Conservation (phyloP, 75 land plant genomes). For the Ceratopteris richardii region DNA sequence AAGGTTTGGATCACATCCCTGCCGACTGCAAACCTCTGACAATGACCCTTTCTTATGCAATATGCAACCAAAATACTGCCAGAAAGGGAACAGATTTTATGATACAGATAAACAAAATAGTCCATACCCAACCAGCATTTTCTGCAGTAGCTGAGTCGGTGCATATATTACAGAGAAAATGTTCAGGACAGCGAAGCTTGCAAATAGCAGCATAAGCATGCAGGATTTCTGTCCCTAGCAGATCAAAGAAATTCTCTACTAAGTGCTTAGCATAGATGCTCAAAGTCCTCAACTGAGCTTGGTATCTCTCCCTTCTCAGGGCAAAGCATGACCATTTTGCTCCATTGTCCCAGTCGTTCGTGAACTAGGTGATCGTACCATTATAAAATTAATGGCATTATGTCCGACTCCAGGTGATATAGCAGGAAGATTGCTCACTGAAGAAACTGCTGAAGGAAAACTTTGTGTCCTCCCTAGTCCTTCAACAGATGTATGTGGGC, state of each 20-base stretch:
- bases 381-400: background rate
- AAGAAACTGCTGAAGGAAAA: background rate
- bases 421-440: background rate
- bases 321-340: conserved; percentile 50
- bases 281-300: conserved; percentile 63
- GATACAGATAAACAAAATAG: no score
- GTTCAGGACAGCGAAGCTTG: conserved; percentile 85
- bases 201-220: conserved; percentile 79
- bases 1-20: no score
- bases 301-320: conserved; percentile 74
- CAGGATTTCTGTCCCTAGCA: conserved; percentile 85
- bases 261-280: conserved; percentile 57
- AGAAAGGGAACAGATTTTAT: no score
- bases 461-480: conserved; percentile 3
- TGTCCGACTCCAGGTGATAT: background rate
- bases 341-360: conserved; percentile 66
- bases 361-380: conserved; percentile 25
- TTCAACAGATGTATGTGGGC: background rate
- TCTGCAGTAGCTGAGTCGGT: conserved; percentile 45
- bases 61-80: no score
- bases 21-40: no score
- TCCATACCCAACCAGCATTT: conserved; percentile 91
- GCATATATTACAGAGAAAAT: conserved; percentile 73
- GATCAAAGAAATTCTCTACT: conserved; percentile 68
- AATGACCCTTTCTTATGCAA: no score